Base-by-base conservation (phyloP, 805 yeast genomes). In the Zygosaccharomyces rouxii region DNA sequence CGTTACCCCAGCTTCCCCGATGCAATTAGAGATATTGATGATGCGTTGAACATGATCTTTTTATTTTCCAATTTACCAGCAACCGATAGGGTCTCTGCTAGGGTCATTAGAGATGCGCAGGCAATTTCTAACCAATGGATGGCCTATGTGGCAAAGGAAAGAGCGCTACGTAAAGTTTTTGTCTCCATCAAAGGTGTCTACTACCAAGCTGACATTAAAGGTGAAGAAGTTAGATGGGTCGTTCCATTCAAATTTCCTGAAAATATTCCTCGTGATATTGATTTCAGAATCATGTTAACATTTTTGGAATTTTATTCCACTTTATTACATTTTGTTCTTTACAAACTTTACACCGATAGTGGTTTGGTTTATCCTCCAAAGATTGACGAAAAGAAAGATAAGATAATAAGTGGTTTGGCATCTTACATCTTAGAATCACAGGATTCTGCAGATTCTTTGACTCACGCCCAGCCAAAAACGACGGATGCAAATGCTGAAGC, bases 201-300 rank as follows among this genome's bases (percentile, higher is more conserved):
- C 70, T 94, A 92, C 66, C 89, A 89, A 67, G 98, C 97, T 29
- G 79, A 67, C 53, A 81, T 94, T 41, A 83, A 79, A 67, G 99
- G 99, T 56, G 96, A 89, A 69, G 96, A 88, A 56, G 77, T 94
- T 40, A 80, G 92, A 71, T 94, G 99, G 99, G 80, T 94, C 51
- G 95, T 89, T 41, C 99, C 99, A 21, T 94, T 84, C 78, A 94
- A 89, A 70, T 94, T 90, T 74, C 97, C 99, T 16, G 95, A 92
- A 68, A 86, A 86, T 68, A 85, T 94, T 57, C 98, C 99, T 41
- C 71, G 84, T 39, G 98, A 94, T 68, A 83, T 94, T 51, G 99
- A 94, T 71, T 92, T 94, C 75, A 80, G 94, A 70, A 89, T 94
- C 73, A 94, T 94, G 99, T 76, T 89, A 63, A 92, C 98, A 1